Base-by-base conservation (phyloP, 257 asterid species). In the Nicotiana attenuata region DNA sequence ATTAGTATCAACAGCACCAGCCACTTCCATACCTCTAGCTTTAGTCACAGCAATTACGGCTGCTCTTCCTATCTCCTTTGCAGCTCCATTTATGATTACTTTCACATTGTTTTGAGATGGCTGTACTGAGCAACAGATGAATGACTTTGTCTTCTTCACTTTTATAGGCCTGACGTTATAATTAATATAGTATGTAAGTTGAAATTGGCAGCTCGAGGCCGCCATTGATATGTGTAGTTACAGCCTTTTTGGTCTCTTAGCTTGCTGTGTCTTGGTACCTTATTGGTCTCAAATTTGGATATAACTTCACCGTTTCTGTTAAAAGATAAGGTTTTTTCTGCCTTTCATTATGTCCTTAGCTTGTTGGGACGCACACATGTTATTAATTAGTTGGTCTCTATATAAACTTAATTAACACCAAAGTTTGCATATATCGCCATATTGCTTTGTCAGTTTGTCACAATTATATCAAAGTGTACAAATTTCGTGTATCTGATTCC, bases 21-120 rank as follows among this genome's bases (percentile, higher is more conserved):
- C 96, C n/a, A 94, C 83, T 82, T 93, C 97, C 96, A 93, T 91
- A 31, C 98, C 98, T 85, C 98, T 90, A 8, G 98, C 94, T 80
- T 87, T 93, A 26, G 97, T 91, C 64, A 95, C 93, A 20, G 98
- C 97, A 77, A 90, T 45, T 31, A 93, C 98, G 65, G 98, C 98
- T 33, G 97, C 98, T 82, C 94, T 88, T 1, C 97, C 98, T 33
- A 92, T 95, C 80, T 92, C 97, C 83, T 95, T 95, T 1, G 97
- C 97, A 66, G 98, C 98, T 63, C 97, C 98, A 87, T 91, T 94
- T 52, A 94, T 86, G 31, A 95, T 88, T 65, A 93, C 98, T 97
- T 94, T 94, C 24, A 92, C 88, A 64, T 88, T 92, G 85, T 64
- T 89, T 83, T 87, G 96, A 63, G 92, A 87, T 19, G 93, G 83